These are phyloP conservation scores for Pyrrhoderma lamaoense DNA, from an alignment of 1,284 basidiomycete genomes.

Conservation along the genomic window DNA sequence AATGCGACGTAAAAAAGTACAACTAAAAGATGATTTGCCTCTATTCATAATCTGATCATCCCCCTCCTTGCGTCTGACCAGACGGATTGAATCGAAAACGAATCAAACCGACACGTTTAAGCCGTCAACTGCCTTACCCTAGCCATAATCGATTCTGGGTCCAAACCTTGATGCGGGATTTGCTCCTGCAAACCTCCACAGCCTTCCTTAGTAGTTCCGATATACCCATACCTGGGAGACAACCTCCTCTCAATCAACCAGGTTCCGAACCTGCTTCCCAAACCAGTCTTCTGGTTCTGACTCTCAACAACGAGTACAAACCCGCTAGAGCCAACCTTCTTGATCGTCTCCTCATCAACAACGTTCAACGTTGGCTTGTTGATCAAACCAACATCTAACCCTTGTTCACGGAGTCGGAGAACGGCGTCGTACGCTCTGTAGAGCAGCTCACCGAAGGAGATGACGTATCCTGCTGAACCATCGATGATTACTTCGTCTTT, in stretches of 20 bases:
- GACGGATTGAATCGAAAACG: too few species aligned
- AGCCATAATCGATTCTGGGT: constrained; percentile 60
- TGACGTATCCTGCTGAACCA: constrained; percentile 68
- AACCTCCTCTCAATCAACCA: constrained; percentile 77
- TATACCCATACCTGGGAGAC: constrained; percentile 73
- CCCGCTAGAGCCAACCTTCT: constrained; percentile 60
- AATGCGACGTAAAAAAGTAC: too few species aligned
- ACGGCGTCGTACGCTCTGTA: constrained; percentile 79
- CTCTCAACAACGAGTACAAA: constrained; percentile 82
- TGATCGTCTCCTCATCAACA: constrained; percentile 69
- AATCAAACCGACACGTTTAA: too few species aligned
- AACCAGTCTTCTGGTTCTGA: constrained; percentile 81
- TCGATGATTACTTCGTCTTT: constrained; percentile 72
- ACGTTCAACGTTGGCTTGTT: constrained; percentile 80
- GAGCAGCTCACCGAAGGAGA: constrained; percentile 76
- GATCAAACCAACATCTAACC: constrained; percentile 72
- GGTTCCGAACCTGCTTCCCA: constrained; percentile 75
- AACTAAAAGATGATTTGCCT: too few species aligned
- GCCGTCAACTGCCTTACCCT: constrained; percentile 39
- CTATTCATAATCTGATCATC: too few species aligned
- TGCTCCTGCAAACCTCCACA: constrained; percentile 80
- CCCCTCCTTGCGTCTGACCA: too few species aligned
- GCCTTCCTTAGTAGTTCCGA: constrained; percentile 75
- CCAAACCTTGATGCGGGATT: constrained; percentile 67
- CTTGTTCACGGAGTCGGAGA: constrained; percentile 57